phyloP scores from a whole-genome alignment of 805 yeast genomes.

The Pichia rugopelliculosa region DNA sequence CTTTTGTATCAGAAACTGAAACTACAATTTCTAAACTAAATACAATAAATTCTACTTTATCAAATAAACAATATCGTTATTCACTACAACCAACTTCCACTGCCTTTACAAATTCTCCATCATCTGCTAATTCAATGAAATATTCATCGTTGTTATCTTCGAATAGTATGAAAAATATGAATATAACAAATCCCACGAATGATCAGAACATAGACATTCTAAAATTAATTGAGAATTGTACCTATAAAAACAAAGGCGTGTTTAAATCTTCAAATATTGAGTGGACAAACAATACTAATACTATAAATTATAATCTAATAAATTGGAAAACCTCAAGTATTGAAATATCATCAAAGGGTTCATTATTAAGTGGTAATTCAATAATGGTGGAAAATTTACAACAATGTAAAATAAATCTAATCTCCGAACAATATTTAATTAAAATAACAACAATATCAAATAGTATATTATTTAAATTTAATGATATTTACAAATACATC shows the following conservation, averaged over 20 bases:
- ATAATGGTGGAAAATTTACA: background rate
- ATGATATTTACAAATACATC: conserved; percentile 32
- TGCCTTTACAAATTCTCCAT: too few relatives aligned
- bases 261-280: background rate
- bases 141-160: background rate
- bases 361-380: background rate
- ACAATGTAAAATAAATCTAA: background rate
- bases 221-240: background rate
- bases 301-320: background rate
- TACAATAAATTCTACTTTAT: background rate
- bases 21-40: background rate
- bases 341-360: background rate
- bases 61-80: background rate
- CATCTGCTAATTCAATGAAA: background rate
- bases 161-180: background rate
- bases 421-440: background rate
- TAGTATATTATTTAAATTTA: conserved; percentile 19
- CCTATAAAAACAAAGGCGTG: background rate
- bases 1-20: background rate
- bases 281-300: background rate
- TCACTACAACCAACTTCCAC: background rate
- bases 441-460: background rate
- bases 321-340: background rate
- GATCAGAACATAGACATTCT: background rate
- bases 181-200: background rate